Base-by-base conservation (phyloP, 352 stramenopile species). In the Phytophthora quininea region DNA sequence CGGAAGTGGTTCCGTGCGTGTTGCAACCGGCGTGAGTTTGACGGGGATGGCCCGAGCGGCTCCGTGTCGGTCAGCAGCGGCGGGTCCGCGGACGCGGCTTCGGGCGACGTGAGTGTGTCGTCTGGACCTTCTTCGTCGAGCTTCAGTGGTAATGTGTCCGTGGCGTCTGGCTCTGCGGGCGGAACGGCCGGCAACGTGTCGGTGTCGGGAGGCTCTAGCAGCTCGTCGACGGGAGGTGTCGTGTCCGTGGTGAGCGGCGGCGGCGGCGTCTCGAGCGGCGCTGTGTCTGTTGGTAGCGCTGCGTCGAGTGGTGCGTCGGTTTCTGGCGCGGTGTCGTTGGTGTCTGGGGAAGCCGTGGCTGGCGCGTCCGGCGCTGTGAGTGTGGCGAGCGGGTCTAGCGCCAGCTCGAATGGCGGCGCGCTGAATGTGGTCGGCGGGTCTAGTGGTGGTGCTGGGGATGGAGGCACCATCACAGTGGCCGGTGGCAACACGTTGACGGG, bases 161-260 rank as follows among this genome's bases (percentile, higher is more conserved):
- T 38, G 11, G 9, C 9, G 27, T 53, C 47, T 53, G 47, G 47
- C 47, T 2, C 24, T 7, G 19, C 47, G 1, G 7, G 15, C 9
- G 11, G 9, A 19, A 37, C 47, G 6, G 47, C 47, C 24, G 47
- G 47, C 47, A 38, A 29, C 30, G 47, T 38, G 30, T 53, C 47
- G 9, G 30, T 53, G 47, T 53, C 47, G 47, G 47, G 47, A 37
- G 47, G 47, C 9, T 53, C 47, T 33, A 53, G 47, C 29, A 19
- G 3, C 15, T 33, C 47, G 6, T 53, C 47, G 47, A 53, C 47
- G 19, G 47, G 47, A 53, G 47, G 30, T 29, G 24, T 19, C 9
- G 47, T 53, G 29, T 53, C 47, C 37, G 47, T 72, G 15, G 54
- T 40, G 27, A 65, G 24, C 31, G 57, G 64, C 42, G 46, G 38